These are phyloP conservation scores for Lactuca saligna DNA, from an alignment of 129 eudicot genomes.

Conservation along the genomic window DNA sequence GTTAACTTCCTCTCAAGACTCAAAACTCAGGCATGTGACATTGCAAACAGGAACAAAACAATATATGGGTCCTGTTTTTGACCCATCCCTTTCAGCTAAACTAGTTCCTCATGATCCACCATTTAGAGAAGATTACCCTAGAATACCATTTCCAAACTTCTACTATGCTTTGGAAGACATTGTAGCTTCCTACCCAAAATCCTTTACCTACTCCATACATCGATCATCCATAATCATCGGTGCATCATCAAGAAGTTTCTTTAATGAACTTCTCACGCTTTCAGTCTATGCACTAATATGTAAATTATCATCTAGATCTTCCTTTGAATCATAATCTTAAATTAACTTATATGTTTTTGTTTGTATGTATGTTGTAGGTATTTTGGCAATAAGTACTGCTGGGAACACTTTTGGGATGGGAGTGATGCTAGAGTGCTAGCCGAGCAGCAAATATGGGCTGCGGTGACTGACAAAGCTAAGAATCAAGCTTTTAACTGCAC, in stretches of 20 bases:
- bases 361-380: conserved; percentile 1
- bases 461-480: conserved; percentile 25
- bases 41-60: conserved; percentile 32
- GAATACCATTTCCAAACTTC: conserved; percentile 22
- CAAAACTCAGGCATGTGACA: conserved; percentile 4
- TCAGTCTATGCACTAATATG: conserved; percentile 20
- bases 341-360: no score
- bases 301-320: neutral
- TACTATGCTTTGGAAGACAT: conserved; percentile 28
- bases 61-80: conserved; percentile 17
- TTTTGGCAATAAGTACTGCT: conserved; percentile 18
- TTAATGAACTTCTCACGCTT: neutral
- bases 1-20: neutral
- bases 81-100: neutral
- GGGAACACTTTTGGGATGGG: conserved; percentile 39
- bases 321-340: no score
- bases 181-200: neutral
- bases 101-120: conserved; percentile 28
- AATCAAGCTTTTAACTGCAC: conserved; percentile 43
- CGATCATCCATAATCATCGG: conserved; percentile 26
- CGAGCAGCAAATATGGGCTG: conserved; percentile 38
- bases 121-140: conserved; percentile 13
- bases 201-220: conserved; percentile 20
- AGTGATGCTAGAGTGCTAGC: conserved; percentile 34
- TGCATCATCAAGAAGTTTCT: conserved; percentile 9